phyloP scores from a whole-genome alignment of 805 yeast species.

The Teunomyces lycoperdinae region DNA sequence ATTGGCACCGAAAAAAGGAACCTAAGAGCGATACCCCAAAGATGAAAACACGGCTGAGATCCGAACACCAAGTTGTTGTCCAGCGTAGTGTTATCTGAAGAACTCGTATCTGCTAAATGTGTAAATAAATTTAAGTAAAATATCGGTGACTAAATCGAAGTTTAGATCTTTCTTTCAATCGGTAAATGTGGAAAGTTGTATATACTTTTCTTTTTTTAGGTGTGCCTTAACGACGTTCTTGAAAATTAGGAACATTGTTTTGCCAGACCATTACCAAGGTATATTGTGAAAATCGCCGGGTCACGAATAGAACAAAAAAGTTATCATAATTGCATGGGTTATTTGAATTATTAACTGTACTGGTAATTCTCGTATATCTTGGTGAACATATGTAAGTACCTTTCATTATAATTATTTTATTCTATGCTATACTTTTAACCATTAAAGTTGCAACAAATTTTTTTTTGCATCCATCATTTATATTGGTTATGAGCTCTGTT shows the following conservation, averaged over 20 bases:
- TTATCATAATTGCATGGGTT: too few relatives aligned
- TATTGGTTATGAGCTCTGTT: neutral
- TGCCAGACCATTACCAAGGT: neutral
- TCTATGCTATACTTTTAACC: neutral
- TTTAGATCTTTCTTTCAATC: too few relatives aligned
- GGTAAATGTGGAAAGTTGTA: too few relatives aligned
- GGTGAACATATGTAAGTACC: too few relatives aligned
- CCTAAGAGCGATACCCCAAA: slow-evolving; percentile 29
- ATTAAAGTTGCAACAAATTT: neutral
- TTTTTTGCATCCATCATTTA: neutral
- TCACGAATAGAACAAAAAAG: too few relatives aligned
- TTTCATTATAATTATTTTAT: too few relatives aligned
- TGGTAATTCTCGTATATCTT: too few relatives aligned
- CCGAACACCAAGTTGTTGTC: slow-evolving; percentile 23
- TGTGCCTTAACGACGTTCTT: too few relatives aligned
- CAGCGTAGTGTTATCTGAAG: slow-evolving; percentile 18
- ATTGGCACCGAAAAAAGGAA: slow-evolving; percentile 21
- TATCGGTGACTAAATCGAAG: too few relatives aligned
- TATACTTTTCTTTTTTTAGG: too few relatives aligned
- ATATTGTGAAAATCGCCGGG: too few relatives aligned
- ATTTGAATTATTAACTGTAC: too few relatives aligned
- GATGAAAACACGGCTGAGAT: slow-evolving; percentile 29
- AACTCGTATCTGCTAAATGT: slow-evolving; percentile 6
- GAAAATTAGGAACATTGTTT: neutral
- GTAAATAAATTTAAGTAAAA: slow-evolving; percentile 5